Evolutionary conservation across 371 early-diverging fungal species (phyloP), one percentile per base, ranked within the genome.

Genomic region (Mucor piriformis): DNA sequence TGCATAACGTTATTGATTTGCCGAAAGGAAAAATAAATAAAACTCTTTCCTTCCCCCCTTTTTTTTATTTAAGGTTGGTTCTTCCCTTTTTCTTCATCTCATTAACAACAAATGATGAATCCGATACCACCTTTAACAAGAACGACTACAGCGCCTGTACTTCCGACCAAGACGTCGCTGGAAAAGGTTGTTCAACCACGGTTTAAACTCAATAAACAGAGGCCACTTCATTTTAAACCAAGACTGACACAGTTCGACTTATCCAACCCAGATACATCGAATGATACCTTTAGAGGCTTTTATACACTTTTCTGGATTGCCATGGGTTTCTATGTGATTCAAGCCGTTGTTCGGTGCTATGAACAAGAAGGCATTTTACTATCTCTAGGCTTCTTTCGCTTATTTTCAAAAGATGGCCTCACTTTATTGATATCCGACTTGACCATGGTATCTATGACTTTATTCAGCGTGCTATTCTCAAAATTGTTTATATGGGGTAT

Each of bases 271-370:
- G 74, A 77, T 15, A 67, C 69, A 3, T 72, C 72, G 6, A 79
- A 83, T 34, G 81, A 81, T 50, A 70, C 82, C 7, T 85, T 87
- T 69, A 84, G 92, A n/a, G 96, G 97, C 1, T 94, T 96, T 57
- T 92, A 93, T 60, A 90, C 90, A 0, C 77, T 96, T 8, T 96
- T 96, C 73, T 97, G 96, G 96, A 84, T 94, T 25, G 83, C 85
- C 25, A 89, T 94, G 82, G 90, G 84, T 13, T 83, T 88, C 50
- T 93, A 92, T 63, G 80, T 89, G 6, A 54, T 93, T 18, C 87
- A 87, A 50, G 86, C 90, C 2, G 63, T 89, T 23, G 80, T 88
- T 16, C 70, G 84, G 23, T 90, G 90, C 61, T 89, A 83, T 70
- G 81, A 84, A 59, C 65, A 64, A 20, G 86, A 82, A 53, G 97